These are phyloP conservation scores for Thelonectria discophora DNA, from an alignment of 2,329 filamentous ascomycete genomes.

Conservation along the genomic window DNA sequence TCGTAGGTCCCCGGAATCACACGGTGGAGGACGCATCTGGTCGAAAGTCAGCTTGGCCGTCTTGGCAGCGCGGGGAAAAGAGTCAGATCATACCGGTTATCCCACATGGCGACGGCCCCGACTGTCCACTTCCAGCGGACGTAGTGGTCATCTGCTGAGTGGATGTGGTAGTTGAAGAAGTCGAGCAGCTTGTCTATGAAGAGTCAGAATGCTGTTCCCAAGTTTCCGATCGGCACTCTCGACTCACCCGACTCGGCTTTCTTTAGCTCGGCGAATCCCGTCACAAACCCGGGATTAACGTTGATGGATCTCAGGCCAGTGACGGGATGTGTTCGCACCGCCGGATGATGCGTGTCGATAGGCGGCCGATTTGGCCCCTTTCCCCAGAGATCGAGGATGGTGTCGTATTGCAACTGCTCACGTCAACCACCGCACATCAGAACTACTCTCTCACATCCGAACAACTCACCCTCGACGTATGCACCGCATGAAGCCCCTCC, in stretches of 20 bases:
- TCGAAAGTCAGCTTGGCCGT: background rate
- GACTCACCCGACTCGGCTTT: slow-evolving; percentile 56
- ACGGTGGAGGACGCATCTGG: slow-evolving; percentile 21
- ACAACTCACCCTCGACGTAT: slow-evolving; percentile 47
- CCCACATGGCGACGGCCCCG: slow-evolving; percentile 61
- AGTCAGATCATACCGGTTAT: slow-evolving; percentile 46
- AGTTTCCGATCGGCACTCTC: background rate
- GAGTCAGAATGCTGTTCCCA: background rate
- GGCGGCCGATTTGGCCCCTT: slow-evolving; percentile 47
- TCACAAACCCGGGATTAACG: slow-evolving; percentile 57
- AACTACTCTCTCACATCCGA: background rate
- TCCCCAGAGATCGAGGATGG: slow-evolving; percentile 22
- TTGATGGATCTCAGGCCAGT: slow-evolving; percentile 57
- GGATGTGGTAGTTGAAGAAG: slow-evolving; percentile 57
- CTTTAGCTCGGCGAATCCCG: slow-evolving; percentile 59
- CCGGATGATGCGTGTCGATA: slow-evolving; percentile 58
- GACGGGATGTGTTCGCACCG: slow-evolving; percentile 59
- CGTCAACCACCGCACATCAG: background rate
- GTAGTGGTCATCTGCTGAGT: slow-evolving; percentile 59
- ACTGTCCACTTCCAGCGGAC: slow-evolving; percentile 61
- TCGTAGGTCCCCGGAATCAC: slow-evolving; percentile 31
- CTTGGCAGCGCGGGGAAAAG: background rate
- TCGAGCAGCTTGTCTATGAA: slow-evolving; percentile 47
- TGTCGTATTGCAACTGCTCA: slow-evolving; percentile 22
- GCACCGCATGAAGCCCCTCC: slow-evolving; percentile 55